phyloP scores from a whole-genome alignment of 768 basidiomycete genomes.

The Suillus ampliporus region DNA sequence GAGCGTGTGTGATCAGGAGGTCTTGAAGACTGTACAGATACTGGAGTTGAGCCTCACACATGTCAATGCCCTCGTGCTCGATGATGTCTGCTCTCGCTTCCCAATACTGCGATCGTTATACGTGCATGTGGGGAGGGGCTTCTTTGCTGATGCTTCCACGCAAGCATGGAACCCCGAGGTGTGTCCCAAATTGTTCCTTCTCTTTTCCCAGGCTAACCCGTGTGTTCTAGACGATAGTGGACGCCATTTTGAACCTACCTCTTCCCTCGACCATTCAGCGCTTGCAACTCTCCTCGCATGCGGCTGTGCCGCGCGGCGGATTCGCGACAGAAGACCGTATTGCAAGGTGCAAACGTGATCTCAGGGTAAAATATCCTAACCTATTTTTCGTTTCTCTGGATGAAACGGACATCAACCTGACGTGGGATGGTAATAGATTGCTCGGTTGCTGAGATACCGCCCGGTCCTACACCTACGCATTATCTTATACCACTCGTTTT shows the following conservation, averaged over 20 bases:
- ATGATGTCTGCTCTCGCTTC: constrained; percentile 7
- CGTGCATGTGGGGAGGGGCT: not conserved
- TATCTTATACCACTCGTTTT: not conserved
- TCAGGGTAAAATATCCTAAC: constrained; percentile 7
- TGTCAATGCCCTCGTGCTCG: constrained; percentile 7
- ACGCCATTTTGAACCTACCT: not conserved
- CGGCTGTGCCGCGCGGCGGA: not conserved
- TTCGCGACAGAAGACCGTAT: not conserved
- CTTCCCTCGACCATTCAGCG: constrained; percentile 12
- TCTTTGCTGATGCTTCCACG: not conserved
- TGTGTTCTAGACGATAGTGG: constrained; percentile 8
- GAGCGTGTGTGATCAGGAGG: not conserved
- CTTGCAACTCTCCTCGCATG: constrained; percentile 2
- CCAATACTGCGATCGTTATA: constrained; percentile 10
- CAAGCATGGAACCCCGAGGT: constrained; percentile 9
- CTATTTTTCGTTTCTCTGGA: constrained; percentile 9
- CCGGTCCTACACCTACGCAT: not conserved
- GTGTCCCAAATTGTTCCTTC: not conserved
- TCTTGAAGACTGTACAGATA: constrained; percentile 2
- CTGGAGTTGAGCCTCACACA: constrained; percentile 9
- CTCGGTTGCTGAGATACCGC: not conserved
- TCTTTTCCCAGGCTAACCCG: not conserved
- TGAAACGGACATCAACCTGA: constrained; percentile 9
- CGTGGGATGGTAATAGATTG: not conserved
- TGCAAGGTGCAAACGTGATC: constrained; percentile 1